Base-by-base conservation (phyloP, 371 early-diverging fungal genomes). In the Mortierella sp. region DNA sequence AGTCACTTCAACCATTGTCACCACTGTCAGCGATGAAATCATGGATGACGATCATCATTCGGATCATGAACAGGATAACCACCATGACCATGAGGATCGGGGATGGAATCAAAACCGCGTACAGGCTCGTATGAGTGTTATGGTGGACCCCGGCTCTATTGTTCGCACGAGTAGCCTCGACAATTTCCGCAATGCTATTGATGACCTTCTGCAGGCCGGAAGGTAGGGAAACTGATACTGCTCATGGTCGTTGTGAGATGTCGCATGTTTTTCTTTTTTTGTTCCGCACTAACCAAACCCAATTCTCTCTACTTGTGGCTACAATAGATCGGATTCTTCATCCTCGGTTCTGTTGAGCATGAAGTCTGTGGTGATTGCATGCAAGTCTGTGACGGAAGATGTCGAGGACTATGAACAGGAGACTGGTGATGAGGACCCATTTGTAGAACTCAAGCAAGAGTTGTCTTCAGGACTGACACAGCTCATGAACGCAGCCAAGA, bases 331-430 rank as follows among this genome's bases (percentile, higher is more conserved):
- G 17, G 89, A 89, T 52, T 83, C 84, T 37, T 89, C 92, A 2
- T 83, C 91, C 0, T 87, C 88, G 28, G 90, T 96, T 1, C 82
- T 96, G 25, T 79, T 86, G 16, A 88, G 93, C 2, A 94, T 95
- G 94, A 89, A 91, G 66, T 79, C 89, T 0, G 89, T 96, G 28
- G 94, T 94, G 27, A 82, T 91, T 46, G 85, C 93, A 0, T 95
- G 95, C 82, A 91, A 90, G 54, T 79, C 86, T 48, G 91, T 96
- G 44, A 94, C 91, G 0, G 93, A 92, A 51, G 91, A 94, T 56
- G 89, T 92, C 19, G 94, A 93, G 59, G 78, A 80, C 3, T 89
- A 88, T 41, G 87, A 88, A 54, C 58, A 82, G 14, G 80, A 79
- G 2, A 71, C 78, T 34, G 62, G 68, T n/a, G 63, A 80, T 25